Percentiles rank a stretch among this genome's conserved stretches.
Conservation (phyloP, 2,329 filamentous ascomycete genomes). For the Alternaria hordeiaustralica region DNA sequence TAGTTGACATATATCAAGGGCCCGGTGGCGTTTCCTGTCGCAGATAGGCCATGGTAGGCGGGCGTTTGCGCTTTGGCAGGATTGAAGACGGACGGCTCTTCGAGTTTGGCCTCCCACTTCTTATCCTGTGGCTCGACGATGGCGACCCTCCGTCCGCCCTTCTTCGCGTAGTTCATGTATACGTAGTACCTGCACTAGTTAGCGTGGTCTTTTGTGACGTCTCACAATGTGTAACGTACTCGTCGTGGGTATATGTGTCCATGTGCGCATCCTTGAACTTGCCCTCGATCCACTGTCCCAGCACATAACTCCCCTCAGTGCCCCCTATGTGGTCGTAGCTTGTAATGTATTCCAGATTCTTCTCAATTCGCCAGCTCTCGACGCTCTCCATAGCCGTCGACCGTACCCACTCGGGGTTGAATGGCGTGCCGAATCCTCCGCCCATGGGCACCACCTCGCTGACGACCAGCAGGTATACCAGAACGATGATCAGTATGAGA, state of each 20-base stretch:
- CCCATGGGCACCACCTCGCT: slow-evolving; percentile 80
- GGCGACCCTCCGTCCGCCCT: slow-evolving; percentile 78
- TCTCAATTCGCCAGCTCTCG: slow-evolving; percentile 67
- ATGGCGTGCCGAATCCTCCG: slow-evolving; percentile 66
- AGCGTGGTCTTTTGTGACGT: slow-evolving; percentile 11
- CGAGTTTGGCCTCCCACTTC: slow-evolving; percentile 79
- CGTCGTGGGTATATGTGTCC: slow-evolving; percentile 76
- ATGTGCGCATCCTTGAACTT: slow-evolving; percentile 75
- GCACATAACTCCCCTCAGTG: slow-evolving; percentile 88
- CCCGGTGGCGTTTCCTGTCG: slow-evolving; percentile 82
- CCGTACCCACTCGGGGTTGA: slow-evolving; percentile 83
- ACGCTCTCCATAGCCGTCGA: slow-evolving; percentile 76
- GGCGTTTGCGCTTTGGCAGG: slow-evolving; percentile 68
- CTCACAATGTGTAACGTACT: slow-evolving; percentile 49
- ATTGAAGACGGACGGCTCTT: slow-evolving; percentile 77
- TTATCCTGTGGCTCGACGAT: slow-evolving; percentile 74
- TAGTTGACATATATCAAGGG: slow-evolving; percentile 93
- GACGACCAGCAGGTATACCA: slow-evolving; percentile 85
- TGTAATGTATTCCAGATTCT: slow-evolving; percentile 78
- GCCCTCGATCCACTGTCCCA: slow-evolving; percentile 83
- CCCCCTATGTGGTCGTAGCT: slow-evolving; percentile 89
- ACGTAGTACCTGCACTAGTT: slow-evolving; percentile 67
- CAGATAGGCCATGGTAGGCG: slow-evolving; percentile 88
- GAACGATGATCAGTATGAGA: slow-evolving; percentile 73
- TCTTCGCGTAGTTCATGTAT: slow-evolving; percentile 88